These are phyloP conservation scores for Botryotinia narcissicola DNA, from an alignment of 2,329 filamentous ascomycete species.

Conservation along the genomic window DNA sequence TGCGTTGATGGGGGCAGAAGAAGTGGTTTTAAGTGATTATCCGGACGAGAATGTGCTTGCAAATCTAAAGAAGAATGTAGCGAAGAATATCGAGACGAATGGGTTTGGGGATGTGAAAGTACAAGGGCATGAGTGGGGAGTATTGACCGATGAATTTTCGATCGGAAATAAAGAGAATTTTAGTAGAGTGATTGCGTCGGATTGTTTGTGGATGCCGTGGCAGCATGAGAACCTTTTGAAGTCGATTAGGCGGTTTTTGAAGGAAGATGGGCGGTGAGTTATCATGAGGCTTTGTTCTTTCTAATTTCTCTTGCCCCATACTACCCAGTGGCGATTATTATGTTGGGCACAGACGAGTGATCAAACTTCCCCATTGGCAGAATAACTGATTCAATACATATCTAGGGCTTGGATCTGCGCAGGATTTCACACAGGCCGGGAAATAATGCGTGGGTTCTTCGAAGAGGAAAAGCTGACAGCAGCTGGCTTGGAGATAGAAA, in stretches of 20 bases:
- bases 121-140: constrained; percentile 65
- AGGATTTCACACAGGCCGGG: constrained; percentile 69
- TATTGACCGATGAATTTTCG: constrained; percentile 38
- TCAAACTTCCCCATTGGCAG: neutral
- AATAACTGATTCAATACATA: constrained; percentile 15
- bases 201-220: constrained; percentile 74
- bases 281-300: neutral
- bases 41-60: constrained; percentile 58
- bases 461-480: constrained; percentile 46
- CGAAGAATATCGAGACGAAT: constrained; percentile 43
- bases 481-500: constrained; percentile 58
- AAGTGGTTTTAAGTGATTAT: constrained; percentile 65
- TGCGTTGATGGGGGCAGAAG: constrained; percentile 46
- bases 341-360: neutral
- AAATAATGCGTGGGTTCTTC: constrained; percentile 66
- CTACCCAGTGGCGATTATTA: neutral
- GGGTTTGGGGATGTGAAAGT: constrained; percentile 45
- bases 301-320: neutral
- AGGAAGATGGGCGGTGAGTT: constrained; percentile 41
- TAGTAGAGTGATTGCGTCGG: constrained; percentile 64
- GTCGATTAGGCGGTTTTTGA: constrained; percentile 63
- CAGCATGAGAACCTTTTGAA: constrained; percentile 65
- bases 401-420: constrained; percentile 58
- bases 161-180: constrained; percentile 44
- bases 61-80: constrained; percentile 58